Evolutionary conservation across 495 filamentous ascomycete species (phyloP).

Genomic region (Talaromyces thailandensis): DNA sequence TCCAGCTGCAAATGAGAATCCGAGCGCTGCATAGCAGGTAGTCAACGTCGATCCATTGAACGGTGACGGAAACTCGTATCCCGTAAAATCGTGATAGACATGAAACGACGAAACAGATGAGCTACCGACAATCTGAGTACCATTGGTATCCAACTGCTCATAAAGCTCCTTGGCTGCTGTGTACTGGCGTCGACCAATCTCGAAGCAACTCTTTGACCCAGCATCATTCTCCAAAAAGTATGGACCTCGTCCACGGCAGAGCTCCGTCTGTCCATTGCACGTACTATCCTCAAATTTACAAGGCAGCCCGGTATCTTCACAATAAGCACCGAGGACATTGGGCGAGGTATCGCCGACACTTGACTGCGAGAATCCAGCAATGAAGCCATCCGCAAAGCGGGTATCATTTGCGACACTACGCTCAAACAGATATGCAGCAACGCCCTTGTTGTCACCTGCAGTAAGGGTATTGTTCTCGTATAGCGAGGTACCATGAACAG

Average conservation of each 20-base stretch:
- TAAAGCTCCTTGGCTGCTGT: slow-evolving; percentile 54
- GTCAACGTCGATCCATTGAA: slow-evolving; percentile 60
- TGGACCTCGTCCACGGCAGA: slow-evolving; percentile 81
- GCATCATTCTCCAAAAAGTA: slow-evolving; percentile 62
- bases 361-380: slow-evolving; percentile 90
- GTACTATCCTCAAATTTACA: slow-evolving; percentile 70
- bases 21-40: slow-evolving; percentile 88
- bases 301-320: slow-evolving; percentile 59
- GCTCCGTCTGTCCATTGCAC: slow-evolving; percentile 64
- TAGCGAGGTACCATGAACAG: slow-evolving; percentile 88
- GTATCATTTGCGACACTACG: slow-evolving; percentile 48
- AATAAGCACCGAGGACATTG: slow-evolving; percentile 79
- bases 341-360: slow-evolving; percentile 91
- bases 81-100: slow-evolving; percentile 64
- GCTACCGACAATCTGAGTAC: slow-evolving; percentile 40
- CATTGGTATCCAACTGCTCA: slow-evolving; percentile 35
- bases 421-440: slow-evolving; percentile 82
- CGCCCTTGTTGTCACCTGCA: slow-evolving; percentile 93
- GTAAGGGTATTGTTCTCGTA: slow-evolving; percentile 89
- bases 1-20: slow-evolving; percentile 89
- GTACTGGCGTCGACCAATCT: slow-evolving; percentile 63
- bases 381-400: slow-evolving; percentile 57
- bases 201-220: slow-evolving; percentile 64
- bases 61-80: slow-evolving; percentile 61
- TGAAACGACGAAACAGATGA: slow-evolving; percentile 63